phyloP scores from a whole-genome alignment of 106 monocot genomes.

The Acorus calamus region DNA sequence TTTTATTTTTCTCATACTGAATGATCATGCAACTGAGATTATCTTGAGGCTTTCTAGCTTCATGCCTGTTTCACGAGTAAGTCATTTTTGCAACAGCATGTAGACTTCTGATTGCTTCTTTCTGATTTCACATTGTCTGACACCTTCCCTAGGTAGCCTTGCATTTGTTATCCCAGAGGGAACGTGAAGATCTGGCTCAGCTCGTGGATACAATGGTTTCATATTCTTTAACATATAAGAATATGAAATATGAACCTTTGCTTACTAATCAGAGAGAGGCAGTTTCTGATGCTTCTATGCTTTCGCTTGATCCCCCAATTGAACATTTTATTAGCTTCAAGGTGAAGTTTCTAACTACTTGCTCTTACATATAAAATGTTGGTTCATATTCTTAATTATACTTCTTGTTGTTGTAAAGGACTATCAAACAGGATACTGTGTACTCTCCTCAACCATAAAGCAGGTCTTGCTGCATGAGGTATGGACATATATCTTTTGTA shows the following conservation, averaged over 20 bases:
- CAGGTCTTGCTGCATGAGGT: slow-evolving; percentile 90
- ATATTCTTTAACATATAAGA: slow-evolving; percentile 76
- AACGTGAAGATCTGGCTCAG: slow-evolving; percentile 65
- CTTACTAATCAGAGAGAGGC: slow-evolving; percentile 24
- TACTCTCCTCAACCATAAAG: slow-evolving; percentile 61
- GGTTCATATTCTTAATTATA: no score
- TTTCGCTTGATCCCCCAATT: slow-evolving; percentile 67
- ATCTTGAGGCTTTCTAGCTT: background rate
- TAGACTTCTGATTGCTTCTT: background rate
- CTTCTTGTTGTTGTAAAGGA: slow-evolving; percentile 23
- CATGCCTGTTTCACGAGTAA: background rate
- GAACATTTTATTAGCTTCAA: slow-evolving; percentile 62
- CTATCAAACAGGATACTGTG: slow-evolving; percentile 42
- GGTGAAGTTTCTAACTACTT: slow-evolving; percentile 27
- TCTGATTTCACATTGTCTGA: slow-evolving; percentile 2
- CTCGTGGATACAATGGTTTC: slow-evolving; percentile 87
- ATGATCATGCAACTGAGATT: background rate
- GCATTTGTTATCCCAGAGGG: slow-evolving; percentile 77
- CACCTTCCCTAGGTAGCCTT: slow-evolving; percentile 53
- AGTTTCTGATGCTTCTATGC: slow-evolving; percentile 29
- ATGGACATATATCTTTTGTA: background rate
- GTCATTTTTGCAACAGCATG: background rate
- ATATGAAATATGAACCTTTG: slow-evolving; percentile 30
- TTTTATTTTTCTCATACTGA: no score
- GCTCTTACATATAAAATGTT: background rate